Evolutionary conservation across 257 asterid genomes (phyloP).

Genomic region (Fraxinus pennsylvanica): DNA sequence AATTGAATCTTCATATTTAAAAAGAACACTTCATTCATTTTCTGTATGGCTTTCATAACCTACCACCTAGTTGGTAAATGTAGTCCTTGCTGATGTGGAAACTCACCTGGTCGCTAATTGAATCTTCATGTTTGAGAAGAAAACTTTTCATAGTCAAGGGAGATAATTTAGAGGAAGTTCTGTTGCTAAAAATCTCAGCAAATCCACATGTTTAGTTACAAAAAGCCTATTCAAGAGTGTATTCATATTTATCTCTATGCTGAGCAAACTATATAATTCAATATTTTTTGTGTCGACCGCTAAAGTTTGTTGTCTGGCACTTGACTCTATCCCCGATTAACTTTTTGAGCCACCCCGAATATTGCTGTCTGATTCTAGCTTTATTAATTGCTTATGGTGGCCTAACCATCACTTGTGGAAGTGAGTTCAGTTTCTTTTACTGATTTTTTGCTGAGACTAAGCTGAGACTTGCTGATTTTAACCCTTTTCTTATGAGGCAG

Average conservation of each 20-base stretch:
- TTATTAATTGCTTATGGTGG: too few relatives aligned
- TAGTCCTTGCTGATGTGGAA: not conserved
- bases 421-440: not conserved
- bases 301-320: not conserved
- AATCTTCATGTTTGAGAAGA: not conserved
- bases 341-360: not conserved
- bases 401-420: too few relatives aligned
- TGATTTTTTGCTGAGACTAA: not conserved
- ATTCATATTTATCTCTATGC: not conserved
- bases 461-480: conserved; percentile 10
- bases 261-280: not conserved
- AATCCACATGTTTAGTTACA: not conserved
- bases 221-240: not conserved
- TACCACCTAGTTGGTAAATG: not conserved
- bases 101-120: not conserved
- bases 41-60: not conserved
- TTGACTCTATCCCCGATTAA: not conserved
- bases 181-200: not conserved
- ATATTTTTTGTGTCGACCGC: not conserved
- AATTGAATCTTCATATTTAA: not conserved
- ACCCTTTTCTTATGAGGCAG: conserved; percentile 39
- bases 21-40: not conserved
- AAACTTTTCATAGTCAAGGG: not conserved
- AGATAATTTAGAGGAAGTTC: not conserved
- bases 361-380: not conserved